Evolutionary conservation across 352 stramenopile genomes (phyloP).

Genomic region (Pythium periplocum): DNA sequence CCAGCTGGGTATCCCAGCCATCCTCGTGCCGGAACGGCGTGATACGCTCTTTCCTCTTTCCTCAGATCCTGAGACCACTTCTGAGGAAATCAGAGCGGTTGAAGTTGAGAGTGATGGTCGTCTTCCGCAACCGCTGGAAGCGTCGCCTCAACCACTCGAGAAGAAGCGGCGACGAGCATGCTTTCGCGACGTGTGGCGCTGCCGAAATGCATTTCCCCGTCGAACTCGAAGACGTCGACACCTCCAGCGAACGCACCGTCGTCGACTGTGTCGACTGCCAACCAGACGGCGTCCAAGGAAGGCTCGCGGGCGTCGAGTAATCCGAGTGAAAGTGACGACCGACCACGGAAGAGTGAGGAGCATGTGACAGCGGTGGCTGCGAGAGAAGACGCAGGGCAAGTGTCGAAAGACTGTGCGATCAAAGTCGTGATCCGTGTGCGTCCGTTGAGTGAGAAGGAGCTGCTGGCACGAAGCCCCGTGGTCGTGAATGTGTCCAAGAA

Average conservation of each 20-base stretch:
- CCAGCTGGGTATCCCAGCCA: no score
- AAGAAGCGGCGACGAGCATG: slow-evolving; percentile 2
- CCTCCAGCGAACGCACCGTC: slow-evolving; percentile 1
- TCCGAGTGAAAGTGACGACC: not conserved
- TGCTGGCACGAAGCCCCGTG: slow-evolving; percentile 36
- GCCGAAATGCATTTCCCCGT: slow-evolving; percentile 21
- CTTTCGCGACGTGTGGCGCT: slow-evolving; percentile 15
- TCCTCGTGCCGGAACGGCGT: no score
- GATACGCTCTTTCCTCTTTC: no score
- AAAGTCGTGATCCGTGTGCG: slow-evolving; percentile 72
- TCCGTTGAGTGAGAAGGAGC: slow-evolving; percentile 54
- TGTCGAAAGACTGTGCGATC: slow-evolving; percentile 39
- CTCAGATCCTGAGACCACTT: no score
- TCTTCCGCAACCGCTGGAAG: no score
- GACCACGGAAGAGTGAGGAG: not conserved
- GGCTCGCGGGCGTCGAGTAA: not conserved
- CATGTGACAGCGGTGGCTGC: slow-evolving; percentile 1
- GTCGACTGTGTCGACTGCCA: not conserved
- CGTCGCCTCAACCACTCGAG: no score
- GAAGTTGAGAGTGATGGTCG: no score
- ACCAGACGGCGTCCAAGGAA: not conserved
- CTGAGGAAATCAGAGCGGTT: no score
- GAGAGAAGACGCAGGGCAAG: not conserved
- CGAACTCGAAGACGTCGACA: not conserved
- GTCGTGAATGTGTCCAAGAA: slow-evolving; percentile 45